Conservation (phyloP, 176 grass and related monocot species). For the Oropetium thomaeum region DNA sequence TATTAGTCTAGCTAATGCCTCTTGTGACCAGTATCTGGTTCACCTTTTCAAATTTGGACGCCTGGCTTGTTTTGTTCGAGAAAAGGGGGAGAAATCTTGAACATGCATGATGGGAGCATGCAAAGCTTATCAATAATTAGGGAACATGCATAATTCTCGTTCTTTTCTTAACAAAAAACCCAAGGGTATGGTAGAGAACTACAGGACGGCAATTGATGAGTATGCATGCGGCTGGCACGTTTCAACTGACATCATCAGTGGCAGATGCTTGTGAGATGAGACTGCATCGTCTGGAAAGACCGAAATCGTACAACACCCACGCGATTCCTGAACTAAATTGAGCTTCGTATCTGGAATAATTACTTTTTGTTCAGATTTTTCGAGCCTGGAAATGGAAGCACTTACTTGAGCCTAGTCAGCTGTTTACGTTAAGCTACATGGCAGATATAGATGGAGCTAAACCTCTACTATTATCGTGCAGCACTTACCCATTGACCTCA, state of each 20-base stretch:
- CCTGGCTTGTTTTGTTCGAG: background rate
- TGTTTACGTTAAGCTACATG: background rate
- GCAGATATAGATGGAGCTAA: background rate
- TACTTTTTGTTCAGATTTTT: background rate
- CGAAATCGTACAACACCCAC: background rate
- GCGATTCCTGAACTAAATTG: background rate
- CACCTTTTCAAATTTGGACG: background rate
- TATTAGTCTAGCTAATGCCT: background rate
- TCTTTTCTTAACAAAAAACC: background rate
- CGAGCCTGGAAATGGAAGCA: background rate
- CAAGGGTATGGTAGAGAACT: constrained; percentile 43
- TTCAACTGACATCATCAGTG: background rate
- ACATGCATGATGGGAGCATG: constrained; percentile 19
- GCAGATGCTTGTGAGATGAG: background rate
- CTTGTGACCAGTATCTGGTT: background rate
- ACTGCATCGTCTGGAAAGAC: background rate
- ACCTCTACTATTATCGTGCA: background rate
- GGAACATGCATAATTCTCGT: constrained; percentile 39
- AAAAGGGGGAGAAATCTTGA: background rate
- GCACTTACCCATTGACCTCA: constrained; percentile 29
- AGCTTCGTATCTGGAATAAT: background rate
- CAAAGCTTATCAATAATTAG: constrained; percentile 23
- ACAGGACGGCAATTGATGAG: constrained; percentile 17
- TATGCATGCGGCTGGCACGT: background rate
- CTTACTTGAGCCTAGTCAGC: background rate